Conservation (phyloP, 176 grass and related monocot species). For the Oryza rufipogon region DNA sequence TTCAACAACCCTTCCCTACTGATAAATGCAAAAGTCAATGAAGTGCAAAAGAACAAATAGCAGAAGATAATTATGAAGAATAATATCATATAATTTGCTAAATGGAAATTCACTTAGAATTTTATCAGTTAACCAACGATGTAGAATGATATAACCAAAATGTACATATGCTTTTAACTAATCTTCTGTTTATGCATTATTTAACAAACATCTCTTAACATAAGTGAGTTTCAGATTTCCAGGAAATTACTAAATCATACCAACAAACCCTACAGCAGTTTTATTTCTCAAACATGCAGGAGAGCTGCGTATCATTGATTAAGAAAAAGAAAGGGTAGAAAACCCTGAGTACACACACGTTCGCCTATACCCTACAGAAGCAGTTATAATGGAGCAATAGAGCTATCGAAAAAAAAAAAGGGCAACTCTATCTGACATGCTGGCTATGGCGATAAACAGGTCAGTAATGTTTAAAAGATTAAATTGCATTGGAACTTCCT, state of each 20-base stretch:
- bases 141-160: neutral
- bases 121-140: neutral
- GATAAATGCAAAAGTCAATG: slow-evolving; percentile 3
- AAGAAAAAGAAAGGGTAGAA: too few species aligned
- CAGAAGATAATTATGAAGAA: neutral
- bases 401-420: neutral
- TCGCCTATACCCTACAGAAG: too few species aligned
- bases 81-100: neutral
- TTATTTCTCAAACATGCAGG: too few species aligned
- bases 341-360: too few species aligned
- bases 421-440: neutral
- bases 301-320: too few species aligned
- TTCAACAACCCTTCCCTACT: slow-evolving; percentile 61
- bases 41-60: neutral
- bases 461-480: neutral
- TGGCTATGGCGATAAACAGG: neutral
- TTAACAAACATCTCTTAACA: neutral
- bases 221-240: neutral
- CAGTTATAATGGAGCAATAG: neutral
- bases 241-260: neutral
- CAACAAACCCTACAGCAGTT: neutral
- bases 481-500: neutral
- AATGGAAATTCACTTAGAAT: neutral
- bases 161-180: neutral
- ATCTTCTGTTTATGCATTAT: neutral